phyloP scores from a whole-genome alignment of 2,329 filamentous ascomycete species.

The Eutypa lata region DNA sequence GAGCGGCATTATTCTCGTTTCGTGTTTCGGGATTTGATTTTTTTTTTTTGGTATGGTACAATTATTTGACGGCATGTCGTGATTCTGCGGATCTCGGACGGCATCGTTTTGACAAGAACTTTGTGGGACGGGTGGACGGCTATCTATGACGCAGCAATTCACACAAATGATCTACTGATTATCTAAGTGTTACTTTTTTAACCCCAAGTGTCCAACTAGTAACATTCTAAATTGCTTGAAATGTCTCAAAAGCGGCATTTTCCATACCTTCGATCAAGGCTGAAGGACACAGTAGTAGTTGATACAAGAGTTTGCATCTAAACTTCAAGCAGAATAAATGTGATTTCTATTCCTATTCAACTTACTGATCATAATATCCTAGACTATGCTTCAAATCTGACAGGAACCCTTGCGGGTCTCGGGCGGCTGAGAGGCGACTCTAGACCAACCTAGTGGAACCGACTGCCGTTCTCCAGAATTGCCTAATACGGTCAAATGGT shows the following conservation, averaged over 20 bases:
- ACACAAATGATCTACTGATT: background rate
- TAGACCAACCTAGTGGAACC: background rate
- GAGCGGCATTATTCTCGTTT: too few relatives aligned
- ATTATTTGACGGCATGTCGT: conserved; percentile 1
- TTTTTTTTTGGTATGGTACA: background rate
- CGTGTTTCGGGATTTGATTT: background rate
- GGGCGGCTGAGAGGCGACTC: background rate
- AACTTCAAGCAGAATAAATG: too few relatives aligned
- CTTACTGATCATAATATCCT: too few relatives aligned
- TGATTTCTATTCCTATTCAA: too few relatives aligned
- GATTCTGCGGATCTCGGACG: conserved; percentile 3
- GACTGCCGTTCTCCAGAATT: conserved; percentile 1
- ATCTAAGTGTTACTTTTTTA: background rate
- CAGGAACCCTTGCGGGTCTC: background rate
- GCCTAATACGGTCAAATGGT: background rate
- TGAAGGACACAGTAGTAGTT: too few relatives aligned
- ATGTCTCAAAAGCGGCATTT: too few relatives aligned
- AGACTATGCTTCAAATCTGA: too few relatives aligned
- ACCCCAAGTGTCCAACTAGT: background rate
- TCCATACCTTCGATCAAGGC: too few relatives aligned
- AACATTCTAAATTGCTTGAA: too few relatives aligned
- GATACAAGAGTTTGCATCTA: too few relatives aligned
- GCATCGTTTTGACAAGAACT: background rate
- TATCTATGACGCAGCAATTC: background rate
- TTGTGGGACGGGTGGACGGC: background rate